Base-by-base conservation (phyloP, 805 yeast species). In the Grigorovia transvaalensis region DNA sequence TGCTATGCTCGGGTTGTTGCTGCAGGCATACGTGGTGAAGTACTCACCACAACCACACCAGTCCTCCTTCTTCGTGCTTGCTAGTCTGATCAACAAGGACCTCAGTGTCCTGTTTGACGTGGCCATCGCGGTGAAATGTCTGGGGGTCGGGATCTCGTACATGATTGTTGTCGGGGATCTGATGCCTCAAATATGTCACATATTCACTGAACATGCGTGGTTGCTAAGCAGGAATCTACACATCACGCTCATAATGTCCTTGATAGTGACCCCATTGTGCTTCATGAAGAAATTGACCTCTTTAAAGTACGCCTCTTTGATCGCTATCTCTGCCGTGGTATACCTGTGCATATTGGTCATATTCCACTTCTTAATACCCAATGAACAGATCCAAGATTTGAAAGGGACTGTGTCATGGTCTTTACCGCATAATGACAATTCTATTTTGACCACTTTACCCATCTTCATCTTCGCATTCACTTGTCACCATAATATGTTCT, bases 401-500 rank as follows among this genome's bases (percentile, higher is more conserved):
- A 73, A 72, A 50, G 90, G 89, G 0, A 71, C 70, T 0, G 66
- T 85, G 49, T 62, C 77, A 52, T 51, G 74, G 57, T 54, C 80
- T 54, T 62, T 66, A 35, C 88, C 88, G 1, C 59, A 63, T 27
- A 66, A 76, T 5, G 63, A 74, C 15, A 58, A 74, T 0, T 65
- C 77, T 3, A 71, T 81, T n/a, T 74, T 90, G 18, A 75, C 85
- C 23, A 81, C 93, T 11, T 80, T 90, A 64, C 95, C 97, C n/a
- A 85, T 90, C 56, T 82, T 89, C 58, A 91, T 91, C 13, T 90
- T 91, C 73, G 96, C 96, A 0, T 91, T 82, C 68, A 91, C 98
- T 0, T 93, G 97, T 61, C 97, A 91, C 63, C 97, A 91, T 67
- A 91, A 91, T 69, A 88, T 88, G 88, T 88, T 88, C 61, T 81